phyloP scores from a whole-genome alignment of 2,329 filamentous ascomycete species.

The Aspergillus floridensis region DNA sequence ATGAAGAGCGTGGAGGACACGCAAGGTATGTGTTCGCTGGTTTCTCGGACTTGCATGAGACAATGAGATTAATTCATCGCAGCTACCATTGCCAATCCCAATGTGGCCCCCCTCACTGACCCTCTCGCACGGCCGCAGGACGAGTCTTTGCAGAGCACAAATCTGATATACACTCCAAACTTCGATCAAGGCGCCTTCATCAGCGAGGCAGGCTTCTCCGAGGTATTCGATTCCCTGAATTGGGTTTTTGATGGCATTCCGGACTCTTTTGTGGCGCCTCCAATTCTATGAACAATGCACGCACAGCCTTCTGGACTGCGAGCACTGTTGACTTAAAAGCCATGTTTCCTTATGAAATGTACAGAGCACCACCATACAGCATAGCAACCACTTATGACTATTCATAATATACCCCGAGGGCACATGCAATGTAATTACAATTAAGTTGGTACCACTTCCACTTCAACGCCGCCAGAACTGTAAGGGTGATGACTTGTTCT shows the following conservation, averaged over 20 bases:
- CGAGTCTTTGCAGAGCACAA: conserved; percentile 30
- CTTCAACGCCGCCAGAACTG: too few species aligned
- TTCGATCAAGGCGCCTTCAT: conserved; percentile 40
- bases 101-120: conserved; percentile 27
- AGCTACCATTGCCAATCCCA: conserved; percentile 38
- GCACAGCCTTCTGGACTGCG: too few species aligned
- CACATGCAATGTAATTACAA: too few species aligned
- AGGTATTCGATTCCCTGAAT: conserved; percentile 84
- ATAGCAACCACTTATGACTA: too few species aligned
- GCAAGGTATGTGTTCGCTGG: conserved; percentile 56
- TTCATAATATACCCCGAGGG: too few species aligned
- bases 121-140: conserved; percentile 29
- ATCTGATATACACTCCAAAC: conserved; percentile 33
- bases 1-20: conserved; percentile 60
- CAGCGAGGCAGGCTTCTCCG: conserved; percentile 55
- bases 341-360: too few species aligned
- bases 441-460: too few species aligned
- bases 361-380: too few species aligned
- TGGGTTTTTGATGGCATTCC: conserved; percentile 88
- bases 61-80: conserved; percentile 12
- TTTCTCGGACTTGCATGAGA: too few species aligned
- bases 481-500: too few species aligned
- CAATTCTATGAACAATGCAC: conserved; percentile 25
- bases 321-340: too few species aligned
- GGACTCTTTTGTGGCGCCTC: conserved; percentile 53